Percentiles rank a stretch among this genome's conserved stretches.
Evolutionary conservation across 73 alveolate species (phyloP).

Genomic region (Paramecium octaurelia): DNA sequence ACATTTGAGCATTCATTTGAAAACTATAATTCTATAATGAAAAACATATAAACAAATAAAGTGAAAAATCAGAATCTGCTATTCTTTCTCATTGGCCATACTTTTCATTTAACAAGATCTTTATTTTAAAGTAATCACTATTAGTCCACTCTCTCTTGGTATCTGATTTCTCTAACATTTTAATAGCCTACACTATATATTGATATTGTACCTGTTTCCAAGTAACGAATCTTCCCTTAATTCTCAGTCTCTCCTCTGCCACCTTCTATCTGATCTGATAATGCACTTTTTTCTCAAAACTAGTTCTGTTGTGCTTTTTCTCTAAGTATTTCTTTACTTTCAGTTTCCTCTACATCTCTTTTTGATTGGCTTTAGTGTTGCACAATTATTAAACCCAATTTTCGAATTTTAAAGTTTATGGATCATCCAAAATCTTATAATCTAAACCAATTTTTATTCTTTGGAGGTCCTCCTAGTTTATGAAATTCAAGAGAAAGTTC

Average conservation of each 20-base stretch:
- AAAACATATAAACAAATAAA: background rate
- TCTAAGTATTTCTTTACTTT: conserved; percentile 56
- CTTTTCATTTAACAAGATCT: background rate
- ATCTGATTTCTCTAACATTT: background rate
- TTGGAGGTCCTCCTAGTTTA: background rate
- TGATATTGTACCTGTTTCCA: background rate
- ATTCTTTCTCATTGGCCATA: background rate
- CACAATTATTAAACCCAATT: conserved; percentile 27
- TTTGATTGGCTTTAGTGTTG: background rate
- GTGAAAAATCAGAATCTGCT: background rate
- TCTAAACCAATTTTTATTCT: conserved; percentile 30
- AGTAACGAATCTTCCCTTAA: conserved; percentile 57
- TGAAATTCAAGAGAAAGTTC: background rate
- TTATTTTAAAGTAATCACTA: background rate
- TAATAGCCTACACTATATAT: background rate
- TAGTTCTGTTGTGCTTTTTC: conserved; percentile 51
- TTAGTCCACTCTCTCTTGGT: conserved; percentile 8
- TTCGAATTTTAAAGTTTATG: conserved; percentile 3
- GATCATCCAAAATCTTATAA: background rate
- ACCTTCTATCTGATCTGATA: conserved; percentile 58
- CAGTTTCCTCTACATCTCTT: conserved; percentile 11
- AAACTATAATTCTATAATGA: background rate
- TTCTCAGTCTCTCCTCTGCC: conserved; percentile 58
- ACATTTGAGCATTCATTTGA: too few species aligned
- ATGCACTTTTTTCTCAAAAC: conserved; percentile 36